Conservation (phyloP, 2,329 filamentous ascomycete genomes). For the Aspergillus aculeatus region DNA sequence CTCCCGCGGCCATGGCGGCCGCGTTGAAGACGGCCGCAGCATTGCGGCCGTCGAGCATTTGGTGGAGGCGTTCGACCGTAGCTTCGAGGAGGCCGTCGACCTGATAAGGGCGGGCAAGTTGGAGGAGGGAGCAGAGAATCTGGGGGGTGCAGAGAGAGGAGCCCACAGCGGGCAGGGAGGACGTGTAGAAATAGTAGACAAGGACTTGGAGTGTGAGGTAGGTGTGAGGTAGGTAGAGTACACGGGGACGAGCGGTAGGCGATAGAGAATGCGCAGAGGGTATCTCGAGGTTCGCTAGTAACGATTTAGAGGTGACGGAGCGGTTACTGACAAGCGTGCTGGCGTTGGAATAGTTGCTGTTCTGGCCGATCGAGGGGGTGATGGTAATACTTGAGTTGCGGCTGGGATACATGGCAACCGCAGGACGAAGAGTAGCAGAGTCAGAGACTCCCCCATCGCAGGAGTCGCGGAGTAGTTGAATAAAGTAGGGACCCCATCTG, state of each 20-base stretch:
- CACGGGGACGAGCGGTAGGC: constrained; percentile 69
- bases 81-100: constrained; percentile 90
- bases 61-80: constrained; percentile 85
- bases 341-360: constrained; percentile 43
- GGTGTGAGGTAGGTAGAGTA: constrained; percentile 90
- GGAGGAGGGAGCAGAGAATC: constrained; percentile 90
- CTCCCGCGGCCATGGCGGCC: constrained; percentile 94
- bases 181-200: constrained; percentile 91
- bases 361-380: constrained; percentile 56
- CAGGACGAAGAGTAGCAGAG: constrained; percentile 70
- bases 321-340: constrained; percentile 41
- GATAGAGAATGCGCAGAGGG: constrained; percentile 55
- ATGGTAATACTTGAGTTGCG: constrained; percentile 85
- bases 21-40: constrained; percentile 97
- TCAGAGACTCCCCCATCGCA: constrained; percentile 69
- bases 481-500: constrained; percentile 94
- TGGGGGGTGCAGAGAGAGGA: constrained; percentile 87
- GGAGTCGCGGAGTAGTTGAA: constrained; percentile 82
- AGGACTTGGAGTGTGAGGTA: constrained; percentile 85
- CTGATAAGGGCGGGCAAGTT: constrained; percentile 89
- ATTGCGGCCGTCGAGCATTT: constrained; percentile 86
- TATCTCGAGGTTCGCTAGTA: constrained; percentile 48
- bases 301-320: constrained; percentile 30
- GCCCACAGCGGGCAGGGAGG: constrained; percentile 72
- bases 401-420: constrained; percentile 56